These are phyloP conservation scores for Amylocarpus encephaloides DNA, from an alignment of 2,329 filamentous ascomycete genomes.

Conservation along the genomic window DNA sequence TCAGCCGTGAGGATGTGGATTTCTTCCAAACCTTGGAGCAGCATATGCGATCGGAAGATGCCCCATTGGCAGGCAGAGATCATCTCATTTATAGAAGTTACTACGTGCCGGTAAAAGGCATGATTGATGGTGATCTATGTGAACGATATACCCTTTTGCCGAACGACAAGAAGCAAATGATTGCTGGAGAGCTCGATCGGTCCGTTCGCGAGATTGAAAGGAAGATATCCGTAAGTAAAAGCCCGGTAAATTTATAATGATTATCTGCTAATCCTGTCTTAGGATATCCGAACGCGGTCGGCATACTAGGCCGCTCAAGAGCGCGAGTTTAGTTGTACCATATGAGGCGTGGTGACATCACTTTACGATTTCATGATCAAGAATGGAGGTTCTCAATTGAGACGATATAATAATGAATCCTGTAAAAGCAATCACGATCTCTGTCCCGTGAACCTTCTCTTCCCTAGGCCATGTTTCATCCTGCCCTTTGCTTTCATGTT, in stretches of 20 bases:
- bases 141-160: slow-evolving; percentile 81
- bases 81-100: slow-evolving; percentile 95
- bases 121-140: slow-evolving; percentile 94
- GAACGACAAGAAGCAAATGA: slow-evolving; percentile 89
- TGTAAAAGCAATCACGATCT: slow-evolving; percentile 11
- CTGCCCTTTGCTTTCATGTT: slow-evolving; percentile 39
- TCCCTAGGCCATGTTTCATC: slow-evolving; percentile 30
- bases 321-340: slow-evolving; percentile 19
- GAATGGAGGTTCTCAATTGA: slow-evolving; percentile 1
- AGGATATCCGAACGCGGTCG: slow-evolving; percentile 53
- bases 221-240: slow-evolving; percentile 66
- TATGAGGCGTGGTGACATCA: slow-evolving; percentile 14
- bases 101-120: slow-evolving; percentile 92
- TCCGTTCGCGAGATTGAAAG: slow-evolving; percentile 90
- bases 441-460: slow-evolving; percentile 28
- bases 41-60: slow-evolving; percentile 78
- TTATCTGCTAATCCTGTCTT: slow-evolving; percentile 16
- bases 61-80: slow-evolving; percentile 84
- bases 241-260: background rate
- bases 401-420: background rate
- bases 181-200: slow-evolving; percentile 86
- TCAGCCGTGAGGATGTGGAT: slow-evolving; percentile 86
- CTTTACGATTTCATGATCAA: slow-evolving; percentile 16
- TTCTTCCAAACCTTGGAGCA: slow-evolving; percentile 95
- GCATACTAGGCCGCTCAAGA: slow-evolving; percentile 36